Conservation (phyloP, 345 rosid genomes). For the Citrus trifoliata region DNA sequence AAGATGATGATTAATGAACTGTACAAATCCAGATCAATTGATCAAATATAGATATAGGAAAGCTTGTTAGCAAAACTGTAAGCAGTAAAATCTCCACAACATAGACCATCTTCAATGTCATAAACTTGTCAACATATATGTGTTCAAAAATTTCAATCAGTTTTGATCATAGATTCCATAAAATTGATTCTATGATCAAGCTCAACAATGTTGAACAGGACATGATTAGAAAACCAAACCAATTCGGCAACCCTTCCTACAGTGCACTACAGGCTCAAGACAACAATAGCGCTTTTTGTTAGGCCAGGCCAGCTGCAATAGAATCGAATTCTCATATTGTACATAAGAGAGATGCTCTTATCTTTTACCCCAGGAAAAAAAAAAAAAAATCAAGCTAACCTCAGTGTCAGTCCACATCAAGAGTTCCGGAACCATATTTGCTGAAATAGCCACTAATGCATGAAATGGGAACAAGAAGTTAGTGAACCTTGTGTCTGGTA, state of each 20-base stretch:
- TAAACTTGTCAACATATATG: neutral
- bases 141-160: neutral
- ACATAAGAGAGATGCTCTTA: neutral
- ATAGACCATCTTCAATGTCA: neutral
- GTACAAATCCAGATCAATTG: neutral
- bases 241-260: conserved; percentile 3
- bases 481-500: conserved; percentile 2
- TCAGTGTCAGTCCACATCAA: neutral
- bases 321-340: neutral
- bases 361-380: neutral
- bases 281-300: neutral
- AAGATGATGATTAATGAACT: too few relatives aligned
- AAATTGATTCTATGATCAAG: neutral
- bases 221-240: neutral
- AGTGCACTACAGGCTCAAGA: neutral
- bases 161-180: neutral
- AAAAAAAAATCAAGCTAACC: conserved; percentile 2
- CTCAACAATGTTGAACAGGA: neutral
- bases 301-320: conserved; percentile 3
- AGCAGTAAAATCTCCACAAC: neutral
- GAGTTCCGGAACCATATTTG: neutral
- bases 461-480: conserved; percentile 6
- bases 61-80: neutral
- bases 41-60: too few relatives aligned
- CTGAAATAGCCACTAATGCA: conserved; percentile 9